Percentiles rank a stretch among this genome's conserved stretches.
Conservation (phyloP, 2,329 filamentous ascomycete genomes). For the Cordyceps militaris region DNA sequence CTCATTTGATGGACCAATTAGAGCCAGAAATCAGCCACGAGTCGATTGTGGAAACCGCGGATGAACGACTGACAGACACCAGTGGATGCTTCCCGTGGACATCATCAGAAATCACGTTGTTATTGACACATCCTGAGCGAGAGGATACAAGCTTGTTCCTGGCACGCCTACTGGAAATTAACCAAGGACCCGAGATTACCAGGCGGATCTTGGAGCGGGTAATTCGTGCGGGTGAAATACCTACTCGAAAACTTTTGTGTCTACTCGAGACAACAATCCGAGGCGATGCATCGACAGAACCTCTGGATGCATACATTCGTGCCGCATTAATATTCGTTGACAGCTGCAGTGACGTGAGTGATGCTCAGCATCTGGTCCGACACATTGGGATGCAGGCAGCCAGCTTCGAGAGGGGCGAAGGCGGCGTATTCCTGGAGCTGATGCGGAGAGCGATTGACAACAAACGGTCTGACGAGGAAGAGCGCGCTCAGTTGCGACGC, state of each 20-base stretch:
- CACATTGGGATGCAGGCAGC: slow-evolving; percentile 39
- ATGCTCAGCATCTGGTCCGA: slow-evolving; percentile 33
- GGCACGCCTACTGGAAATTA: slow-evolving; percentile 58
- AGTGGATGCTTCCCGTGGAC: slow-evolving; percentile 38
- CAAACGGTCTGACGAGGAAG: slow-evolving; percentile 22
- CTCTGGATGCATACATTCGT: slow-evolving; percentile 50
- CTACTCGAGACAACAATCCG: slow-evolving; percentile 49
- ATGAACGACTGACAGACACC: slow-evolving; percentile 32
- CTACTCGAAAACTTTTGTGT: slow-evolving; percentile 45
- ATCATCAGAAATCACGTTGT: slow-evolving; percentile 36
- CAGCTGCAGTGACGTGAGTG: slow-evolving; percentile 27
- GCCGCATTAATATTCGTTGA: slow-evolving; percentile 48
- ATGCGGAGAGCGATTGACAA: slow-evolving; percentile 24
- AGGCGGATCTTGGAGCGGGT: slow-evolving; percentile 52
- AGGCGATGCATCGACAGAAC: slow-evolving; percentile 33
- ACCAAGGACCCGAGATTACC: slow-evolving; percentile 47
- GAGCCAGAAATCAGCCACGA: slow-evolving; percentile 30
- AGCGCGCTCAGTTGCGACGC: slow-evolving; percentile 17
- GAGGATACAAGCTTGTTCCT: slow-evolving; percentile 45
- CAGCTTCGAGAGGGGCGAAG: slow-evolving; percentile 40
- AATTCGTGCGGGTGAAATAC: slow-evolving; percentile 41
- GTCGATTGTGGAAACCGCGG: slow-evolving; percentile 31
- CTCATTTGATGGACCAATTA: slow-evolving; percentile 37
- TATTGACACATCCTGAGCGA: slow-evolving; percentile 33
- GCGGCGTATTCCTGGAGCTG: slow-evolving; percentile 42